Conservation (phyloP, 2,329 filamentous ascomycete genomes). For the Pseudogymnoascus sp. region DNA sequence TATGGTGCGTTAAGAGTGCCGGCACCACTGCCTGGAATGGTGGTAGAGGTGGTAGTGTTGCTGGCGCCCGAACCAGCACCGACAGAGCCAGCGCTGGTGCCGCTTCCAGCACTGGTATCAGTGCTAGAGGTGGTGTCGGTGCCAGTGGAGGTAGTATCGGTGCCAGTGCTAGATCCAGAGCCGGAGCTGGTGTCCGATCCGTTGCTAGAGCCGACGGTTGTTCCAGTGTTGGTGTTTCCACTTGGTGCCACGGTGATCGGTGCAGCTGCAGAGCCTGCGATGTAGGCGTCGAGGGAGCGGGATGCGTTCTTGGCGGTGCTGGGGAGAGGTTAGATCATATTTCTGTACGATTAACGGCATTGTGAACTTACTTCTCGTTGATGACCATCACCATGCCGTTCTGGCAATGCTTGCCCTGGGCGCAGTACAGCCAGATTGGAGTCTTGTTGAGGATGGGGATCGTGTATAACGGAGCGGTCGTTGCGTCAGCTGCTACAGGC, state of each 20-base stretch:
- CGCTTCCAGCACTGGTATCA: neutral
- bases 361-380: slow-evolving; percentile 41
- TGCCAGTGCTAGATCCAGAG: slow-evolving; percentile 10
- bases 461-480: slow-evolving; percentile 59
- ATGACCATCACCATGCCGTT: slow-evolving; percentile 34
- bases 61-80: neutral
- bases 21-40: neutral
- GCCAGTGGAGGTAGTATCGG: neutral
- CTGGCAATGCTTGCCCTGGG: slow-evolving; percentile 66
- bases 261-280: slow-evolving; percentile 30
- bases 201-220: slow-evolving; percentile 9
- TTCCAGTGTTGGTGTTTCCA: slow-evolving; percentile 13
- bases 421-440: slow-evolving; percentile 75
- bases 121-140: neutral
- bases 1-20: neutral
- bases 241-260: slow-evolving; percentile 35
- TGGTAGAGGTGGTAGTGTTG: neutral
- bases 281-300: slow-evolving; percentile 40
- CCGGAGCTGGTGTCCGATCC: slow-evolving; percentile 7
- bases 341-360: slow-evolving; percentile 29
- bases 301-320: slow-evolving; percentile 39
- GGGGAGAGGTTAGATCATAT: slow-evolving; percentile 7
- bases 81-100: neutral
- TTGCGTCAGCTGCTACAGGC: slow-evolving; percentile 47
- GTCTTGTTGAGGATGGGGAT: slow-evolving; percentile 59